Conservation (phyloP, 495 filamentous ascomycete species). For the Penicilliopsis zonata region DNA sequence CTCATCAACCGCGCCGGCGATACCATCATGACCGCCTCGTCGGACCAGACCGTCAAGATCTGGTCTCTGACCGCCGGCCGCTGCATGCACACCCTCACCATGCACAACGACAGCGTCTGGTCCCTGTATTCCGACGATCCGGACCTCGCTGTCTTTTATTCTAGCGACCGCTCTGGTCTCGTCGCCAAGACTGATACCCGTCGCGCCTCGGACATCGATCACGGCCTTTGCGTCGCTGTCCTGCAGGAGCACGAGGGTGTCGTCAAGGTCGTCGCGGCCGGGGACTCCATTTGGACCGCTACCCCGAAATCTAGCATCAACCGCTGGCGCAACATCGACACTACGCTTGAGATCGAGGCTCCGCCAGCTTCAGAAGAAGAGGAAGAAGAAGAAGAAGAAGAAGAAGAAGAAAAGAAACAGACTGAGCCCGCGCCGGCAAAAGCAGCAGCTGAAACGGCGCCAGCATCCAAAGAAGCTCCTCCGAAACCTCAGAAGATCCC, state of each 20-base stretch:
- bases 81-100: constrained; percentile 94
- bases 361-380: constrained; percentile 42
- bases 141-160: constrained; percentile 80
- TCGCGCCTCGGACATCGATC: constrained; percentile 66
- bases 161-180: constrained; percentile 78
- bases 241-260: constrained; percentile 87
- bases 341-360: constrained; percentile 44
- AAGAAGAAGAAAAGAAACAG: no score
- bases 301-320: constrained; percentile 93
- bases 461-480: neutral
- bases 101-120: constrained; percentile 99
- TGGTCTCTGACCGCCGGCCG: constrained; percentile 92
- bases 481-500: constrained; percentile 49
- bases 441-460: constrained; percentile 9
- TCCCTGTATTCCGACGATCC: constrained; percentile 85
- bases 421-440: constrained; percentile 2
- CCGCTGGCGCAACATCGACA: constrained; percentile 83
- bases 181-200: constrained; percentile 90
- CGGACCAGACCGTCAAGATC: constrained; percentile 93
- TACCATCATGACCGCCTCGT: constrained; percentile 87
- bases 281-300: constrained; percentile 84
- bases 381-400: no score
- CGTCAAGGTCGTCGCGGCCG: constrained; percentile 68
- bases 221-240: constrained; percentile 78
- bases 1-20: constrained; percentile 80